phyloP scores from a whole-genome alignment of 768 basidiomycete species.

The Lactarius tabidus region DNA sequence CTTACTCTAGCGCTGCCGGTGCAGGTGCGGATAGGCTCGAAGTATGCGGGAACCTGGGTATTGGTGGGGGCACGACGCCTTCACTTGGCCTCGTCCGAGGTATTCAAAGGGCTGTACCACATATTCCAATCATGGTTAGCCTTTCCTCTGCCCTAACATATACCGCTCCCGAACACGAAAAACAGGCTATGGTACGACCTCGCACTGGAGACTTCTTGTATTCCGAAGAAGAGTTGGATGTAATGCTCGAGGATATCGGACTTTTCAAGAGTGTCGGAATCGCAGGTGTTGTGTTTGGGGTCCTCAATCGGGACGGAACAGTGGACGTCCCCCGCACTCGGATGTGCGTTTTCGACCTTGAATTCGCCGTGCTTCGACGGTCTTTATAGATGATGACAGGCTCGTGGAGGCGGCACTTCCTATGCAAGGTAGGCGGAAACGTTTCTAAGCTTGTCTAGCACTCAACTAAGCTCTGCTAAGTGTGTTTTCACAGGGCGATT shows the following conservation, averaged over 20 bases:
- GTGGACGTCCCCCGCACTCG: slow-evolving; percentile 59
- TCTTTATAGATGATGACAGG: slow-evolving; percentile 32
- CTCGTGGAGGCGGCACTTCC: slow-evolving; percentile 55
- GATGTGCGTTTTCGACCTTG: slow-evolving; percentile 36
- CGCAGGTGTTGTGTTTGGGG: slow-evolving; percentile 65
- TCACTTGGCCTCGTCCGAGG: slow-evolving; percentile 66
- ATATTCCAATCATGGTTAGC: slow-evolving; percentile 63
- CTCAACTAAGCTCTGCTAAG: slow-evolving; percentile 34
- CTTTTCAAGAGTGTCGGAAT: slow-evolving; percentile 54
- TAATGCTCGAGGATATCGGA: slow-evolving; percentile 72
- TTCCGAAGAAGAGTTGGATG: slow-evolving; percentile 55
- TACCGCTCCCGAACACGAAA: background rate
- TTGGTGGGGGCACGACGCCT: slow-evolving; percentile 82
- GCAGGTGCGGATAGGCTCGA: slow-evolving; percentile 78
- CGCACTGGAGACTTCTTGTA: slow-evolving; percentile 79
- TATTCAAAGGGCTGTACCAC: slow-evolving; percentile 46
- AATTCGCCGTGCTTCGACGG: background rate
- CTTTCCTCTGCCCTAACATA: slow-evolving; percentile 5
- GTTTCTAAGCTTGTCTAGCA: background rate
- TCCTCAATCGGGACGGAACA: slow-evolving; percentile 51
- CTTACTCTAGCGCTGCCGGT: slow-evolving; percentile 49
- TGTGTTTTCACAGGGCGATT: slow-evolving; percentile 77
- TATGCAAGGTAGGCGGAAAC: slow-evolving; percentile 48
- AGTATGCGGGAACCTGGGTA: slow-evolving; percentile 61
- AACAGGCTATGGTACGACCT: slow-evolving; percentile 71